Conservation (phyloP, 2,329 filamentous ascomycete genomes). For the Epichloe sylvatica region DNA sequence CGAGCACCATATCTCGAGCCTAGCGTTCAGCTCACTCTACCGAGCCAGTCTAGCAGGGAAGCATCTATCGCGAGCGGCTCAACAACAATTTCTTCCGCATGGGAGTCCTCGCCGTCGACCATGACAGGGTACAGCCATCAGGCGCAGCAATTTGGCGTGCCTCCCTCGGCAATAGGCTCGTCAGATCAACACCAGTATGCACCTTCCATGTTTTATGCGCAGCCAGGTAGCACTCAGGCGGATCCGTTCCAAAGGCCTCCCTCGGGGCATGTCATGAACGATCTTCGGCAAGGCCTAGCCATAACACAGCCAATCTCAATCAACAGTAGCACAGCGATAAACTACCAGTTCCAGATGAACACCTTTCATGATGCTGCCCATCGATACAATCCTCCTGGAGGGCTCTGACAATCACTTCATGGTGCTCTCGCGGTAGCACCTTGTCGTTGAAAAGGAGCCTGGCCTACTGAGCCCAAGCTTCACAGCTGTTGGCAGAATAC, state of each 20-base stretch:
- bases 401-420: conserved; percentile 11
- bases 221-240: not conserved
- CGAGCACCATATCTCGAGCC: conserved; percentile 18
- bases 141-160: conserved; percentile 3
- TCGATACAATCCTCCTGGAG: conserved; percentile 9
- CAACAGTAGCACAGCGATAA: conserved; percentile 11
- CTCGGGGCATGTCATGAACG: conserved; percentile 12
- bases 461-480: not conserved
- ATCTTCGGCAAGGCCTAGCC: conserved; percentile 9
- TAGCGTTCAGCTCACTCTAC: conserved; percentile 14
- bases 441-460: not conserved
- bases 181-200: conserved; percentile 4
- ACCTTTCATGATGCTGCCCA: conserved; percentile 11
- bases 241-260: conserved; percentile 8
- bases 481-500: too few relatives aligned
- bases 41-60: conserved; percentile 20
- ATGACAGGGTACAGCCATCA: conserved; percentile 15
- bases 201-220: conserved; percentile 1
- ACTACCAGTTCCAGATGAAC: conserved; percentile 14
- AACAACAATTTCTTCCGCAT: conserved; percentile 18
- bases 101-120: conserved; percentile 17
- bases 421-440: not conserved
- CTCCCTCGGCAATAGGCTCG: conserved; percentile 1
- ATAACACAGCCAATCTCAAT: conserved; percentile 10
- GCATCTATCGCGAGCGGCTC: conserved; percentile 20